These are phyloP conservation scores for Chenopodium berlandieri DNA, from an alignment of 148 eudicot species.

Conservation along the genomic window DNA sequence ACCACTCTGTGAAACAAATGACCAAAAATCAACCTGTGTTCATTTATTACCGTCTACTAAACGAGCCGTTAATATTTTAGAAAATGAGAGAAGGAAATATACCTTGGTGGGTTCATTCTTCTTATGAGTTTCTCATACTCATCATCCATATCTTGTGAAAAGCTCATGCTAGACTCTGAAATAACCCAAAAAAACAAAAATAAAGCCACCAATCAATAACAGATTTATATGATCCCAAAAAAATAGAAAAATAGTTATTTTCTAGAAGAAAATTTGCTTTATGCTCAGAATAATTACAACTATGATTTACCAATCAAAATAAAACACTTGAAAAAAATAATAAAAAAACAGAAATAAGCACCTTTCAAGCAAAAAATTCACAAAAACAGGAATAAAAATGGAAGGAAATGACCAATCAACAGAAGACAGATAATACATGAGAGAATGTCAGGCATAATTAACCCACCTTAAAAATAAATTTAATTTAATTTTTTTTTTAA, in stretches of 20 bases:
- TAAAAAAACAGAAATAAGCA: conserved; percentile 8
- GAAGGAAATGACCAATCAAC: conserved; percentile 17
- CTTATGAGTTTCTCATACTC: conserved; percentile 89
- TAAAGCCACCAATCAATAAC: not conserved
- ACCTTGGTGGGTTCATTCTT: conserved; percentile 97
- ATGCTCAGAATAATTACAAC: not conserved
- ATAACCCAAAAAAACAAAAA: not conserved
- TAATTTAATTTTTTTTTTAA: not conserved
- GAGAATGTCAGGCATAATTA: conserved; percentile 9
- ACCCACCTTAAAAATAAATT: not conserved
- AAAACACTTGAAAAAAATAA: not conserved
- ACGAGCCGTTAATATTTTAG: not conserved
- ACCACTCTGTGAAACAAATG: conserved; percentile 61
- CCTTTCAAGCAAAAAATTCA: conserved; percentile 7
- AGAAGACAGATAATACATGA: not conserved
- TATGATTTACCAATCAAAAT: conserved; percentile 15
- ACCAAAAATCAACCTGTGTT: conserved; percentile 22
- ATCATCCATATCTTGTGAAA: conserved; percentile 65
- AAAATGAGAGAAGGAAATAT: conserved; percentile 1
- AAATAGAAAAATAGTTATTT: conserved; percentile 1
- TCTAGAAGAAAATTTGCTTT: not conserved
- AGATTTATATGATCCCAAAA: conserved; percentile 19
- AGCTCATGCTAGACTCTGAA: conserved; percentile 60
- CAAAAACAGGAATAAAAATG: conserved; percentile 2
- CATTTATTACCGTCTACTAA: no score